Conservation (phyloP, 768 basidiomycete species). For the Mycena vulgaris region DNA sequence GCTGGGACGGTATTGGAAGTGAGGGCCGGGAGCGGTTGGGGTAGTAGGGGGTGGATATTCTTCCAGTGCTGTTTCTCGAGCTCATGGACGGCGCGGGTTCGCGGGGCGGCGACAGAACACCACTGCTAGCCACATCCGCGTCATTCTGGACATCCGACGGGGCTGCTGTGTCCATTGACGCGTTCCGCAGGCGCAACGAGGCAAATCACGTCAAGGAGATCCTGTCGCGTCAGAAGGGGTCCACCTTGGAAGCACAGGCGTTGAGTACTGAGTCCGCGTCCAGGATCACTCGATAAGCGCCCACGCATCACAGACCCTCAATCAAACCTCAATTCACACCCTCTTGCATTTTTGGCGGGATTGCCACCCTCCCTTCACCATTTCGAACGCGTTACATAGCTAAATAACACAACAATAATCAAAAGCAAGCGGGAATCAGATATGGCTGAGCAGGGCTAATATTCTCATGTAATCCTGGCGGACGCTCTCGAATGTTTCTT, state of each 20-base stretch:
- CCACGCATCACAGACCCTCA: no score
- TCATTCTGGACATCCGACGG: constrained; percentile 23
- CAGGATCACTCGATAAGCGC: no score
- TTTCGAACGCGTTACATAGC: no score
- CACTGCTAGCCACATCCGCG: constrained; percentile 20
- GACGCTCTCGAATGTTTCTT: constrained; percentile 93
- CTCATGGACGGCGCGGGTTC: constrained; percentile 35
- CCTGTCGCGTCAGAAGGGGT: no score
- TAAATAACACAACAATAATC: neutral
- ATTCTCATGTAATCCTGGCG: constrained; percentile 89
- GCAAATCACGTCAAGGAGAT: neutral
- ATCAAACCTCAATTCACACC: no score
- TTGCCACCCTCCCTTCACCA: no score
- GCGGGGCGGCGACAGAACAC: constrained; percentile 11
- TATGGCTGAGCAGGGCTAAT: constrained; percentile 64
- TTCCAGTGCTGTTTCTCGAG: constrained; percentile 31
- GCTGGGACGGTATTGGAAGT: constrained; percentile 23
- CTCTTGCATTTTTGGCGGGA: no score
- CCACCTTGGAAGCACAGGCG: no score
- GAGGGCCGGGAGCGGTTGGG: constrained; percentile 32
- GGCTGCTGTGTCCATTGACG: constrained; percentile 16
- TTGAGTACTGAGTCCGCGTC: no score
- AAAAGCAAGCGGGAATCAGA: neutral
- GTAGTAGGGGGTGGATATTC: constrained; percentile 16
- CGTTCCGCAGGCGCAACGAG: constrained; percentile 18